Base-by-base conservation (phyloP, 495 filamentous ascomycete genomes). In the Aspergillus haitiensis region DNA sequence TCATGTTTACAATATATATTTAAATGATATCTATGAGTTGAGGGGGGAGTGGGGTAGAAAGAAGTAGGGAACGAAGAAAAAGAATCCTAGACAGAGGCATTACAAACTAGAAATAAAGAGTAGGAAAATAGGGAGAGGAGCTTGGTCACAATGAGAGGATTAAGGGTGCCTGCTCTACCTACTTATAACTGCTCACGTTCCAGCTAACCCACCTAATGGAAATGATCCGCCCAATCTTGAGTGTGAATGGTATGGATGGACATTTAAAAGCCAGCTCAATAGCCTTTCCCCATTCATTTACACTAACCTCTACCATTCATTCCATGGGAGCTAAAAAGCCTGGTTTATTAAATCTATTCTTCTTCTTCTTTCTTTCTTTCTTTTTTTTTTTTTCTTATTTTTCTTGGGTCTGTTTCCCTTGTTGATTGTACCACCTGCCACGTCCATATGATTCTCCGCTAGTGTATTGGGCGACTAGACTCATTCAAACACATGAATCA, bases 81-180 rank as follows among this genome's bases (percentile, higher is more conserved):
- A 40, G 34, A 42, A 45, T 33, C 32, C 5, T 44, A 11, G 37
- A 55, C 3, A 55, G 48, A 51, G 59, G 32, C 31, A 33, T 56
- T 51, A 45, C 48, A 54, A 61, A 33, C 21, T 52, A 53, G 32
- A 47, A 40, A 60, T 44, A 52, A 52, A 32, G 40, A 56, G 53
- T 55, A 34, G 36, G 16, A 64, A 59, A 55, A 31, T 50, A 31
- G 48, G 34, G 52, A 63, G 51, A 56, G 55, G 57, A 57, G 56
- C 40, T 59, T 44, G 46, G 59, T 56, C 58, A 42, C 59, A 60
- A 54, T 59, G 62, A 59, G 57, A 64, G 56, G 50, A 46, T 44
- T n/a, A 46, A 62, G 53, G 66, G 66, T 61, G 61, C 60, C 57
- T 67, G 69, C 49, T 64, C 65, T 71, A 63, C 68, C 72, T 74